These are phyloP conservation scores for Pyrenochaeta sp. DNA, from an alignment of 2,329 filamentous ascomycete genomes.

Conservation along the genomic window DNA sequence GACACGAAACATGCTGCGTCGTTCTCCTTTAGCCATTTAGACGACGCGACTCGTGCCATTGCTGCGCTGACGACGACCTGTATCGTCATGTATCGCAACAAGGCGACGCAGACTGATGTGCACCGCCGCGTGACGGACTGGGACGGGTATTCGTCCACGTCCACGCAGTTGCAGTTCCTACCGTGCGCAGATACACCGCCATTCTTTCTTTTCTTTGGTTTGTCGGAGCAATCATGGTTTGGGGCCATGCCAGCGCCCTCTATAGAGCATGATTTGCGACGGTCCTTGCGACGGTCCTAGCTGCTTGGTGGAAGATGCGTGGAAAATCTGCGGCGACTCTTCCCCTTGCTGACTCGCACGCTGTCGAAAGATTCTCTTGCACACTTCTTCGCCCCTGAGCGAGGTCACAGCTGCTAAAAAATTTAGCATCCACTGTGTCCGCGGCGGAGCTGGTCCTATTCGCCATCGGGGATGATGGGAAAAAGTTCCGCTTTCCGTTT, in stretches of 20 bases:
- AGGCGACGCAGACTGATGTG: slow-evolving; percentile 26
- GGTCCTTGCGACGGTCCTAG: slow-evolving; percentile 1
- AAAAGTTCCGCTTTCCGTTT: slow-evolving; percentile 34
- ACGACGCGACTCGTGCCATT: slow-evolving; percentile 80
- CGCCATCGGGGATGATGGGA: slow-evolving; percentile 43
- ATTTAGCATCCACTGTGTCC: slow-evolving; percentile 7
- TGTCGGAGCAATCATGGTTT: slow-evolving; percentile 36
- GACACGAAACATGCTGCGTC: slow-evolving; percentile 40
- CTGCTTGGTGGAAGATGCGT: slow-evolving; percentile 31
- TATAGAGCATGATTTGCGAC: slow-evolving; percentile 22
- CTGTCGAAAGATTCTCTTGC: slow-evolving; percentile 25
- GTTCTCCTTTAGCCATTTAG: slow-evolving; percentile 26
- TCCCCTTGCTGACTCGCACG: slow-evolving; percentile 37
- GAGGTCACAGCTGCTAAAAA: slow-evolving; percentile 19
- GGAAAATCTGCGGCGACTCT: slow-evolving; percentile 36
- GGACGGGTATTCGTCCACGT: background rate
- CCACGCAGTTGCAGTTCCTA: background rate
- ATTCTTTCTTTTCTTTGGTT: slow-evolving; percentile 25
- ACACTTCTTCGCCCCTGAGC: slow-evolving; percentile 33
- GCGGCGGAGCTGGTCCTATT: slow-evolving; percentile 33
- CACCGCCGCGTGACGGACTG: slow-evolving; percentile 24
- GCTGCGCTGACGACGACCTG: slow-evolving; percentile 46
- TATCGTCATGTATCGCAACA: slow-evolving; percentile 30
- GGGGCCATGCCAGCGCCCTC: slow-evolving; percentile 32
- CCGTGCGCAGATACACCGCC: slow-evolving; percentile 38